Base-by-base conservation (phyloP, 2,329 filamentous ascomycete species). In the Zymoseptoria crescenta region DNA sequence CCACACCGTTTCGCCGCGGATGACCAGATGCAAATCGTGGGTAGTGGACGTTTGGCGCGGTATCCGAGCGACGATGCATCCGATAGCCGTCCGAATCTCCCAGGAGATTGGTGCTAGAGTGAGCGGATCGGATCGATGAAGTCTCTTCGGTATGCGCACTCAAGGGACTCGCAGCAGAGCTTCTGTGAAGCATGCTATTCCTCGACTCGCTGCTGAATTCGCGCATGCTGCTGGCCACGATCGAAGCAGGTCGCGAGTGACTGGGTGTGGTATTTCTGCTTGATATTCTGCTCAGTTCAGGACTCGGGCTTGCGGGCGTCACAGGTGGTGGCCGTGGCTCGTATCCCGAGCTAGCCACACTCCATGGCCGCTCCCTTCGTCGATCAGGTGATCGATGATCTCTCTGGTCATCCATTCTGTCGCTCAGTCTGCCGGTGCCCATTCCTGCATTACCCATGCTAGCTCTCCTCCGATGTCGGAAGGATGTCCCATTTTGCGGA, bases 1-100 rank as follows among this genome's bases (percentile, higher is more conserved):
- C 84, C 19, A 87, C 81, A 20, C 85, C 84, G 68, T 87, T 86
- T 50, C 84, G 79, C 35, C 85, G 77, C 9, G 83, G 80, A 24
- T 84, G 81, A 53, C 84, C 84, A 30, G 84, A 82, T 3, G 84
- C 83, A 59, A 86, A 85, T 72, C 70, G 80, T 72, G 74, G 84
- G 52, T 71, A 72, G 58, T 72, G 70, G 51, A 72, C 67, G 56
- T 71, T 71, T n/a, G 70, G 70, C n/a, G 68, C 66, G 9, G 70
- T 71, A 52, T 72, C 70, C 45, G 70, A 70, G 10, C 70, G 68
- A 27, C 70, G 64, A 58, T 71, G 68, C 45, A 64, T 56, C 29
- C 68, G 65, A 57, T 65, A 68, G 10, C 65, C 58, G 19, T 66
- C 66, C 4, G 64, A 55, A 16, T 68, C 64, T 48, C 67, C 67